Percentiles rank a stretch among this genome's conserved stretches.
These are phyloP conservation scores for Talaromyces sp. DNA, from an alignment of 2,329 filamentous ascomycete genomes.

Conservation along the genomic window DNA sequence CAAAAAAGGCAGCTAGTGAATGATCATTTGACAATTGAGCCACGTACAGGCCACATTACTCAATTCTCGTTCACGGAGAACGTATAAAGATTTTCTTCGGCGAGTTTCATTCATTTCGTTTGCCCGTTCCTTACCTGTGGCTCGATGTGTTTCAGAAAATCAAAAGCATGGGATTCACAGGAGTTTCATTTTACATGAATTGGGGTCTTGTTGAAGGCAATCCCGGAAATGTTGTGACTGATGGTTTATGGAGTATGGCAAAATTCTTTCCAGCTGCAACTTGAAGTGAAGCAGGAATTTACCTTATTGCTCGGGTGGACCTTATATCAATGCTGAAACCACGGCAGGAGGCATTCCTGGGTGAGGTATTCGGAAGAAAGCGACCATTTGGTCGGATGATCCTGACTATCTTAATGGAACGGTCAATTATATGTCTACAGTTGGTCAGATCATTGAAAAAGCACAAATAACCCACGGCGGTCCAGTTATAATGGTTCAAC, in stretches of 20 bases:
- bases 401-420: conserved; percentile 66
- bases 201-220: conserved; percentile 60
- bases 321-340: conserved; percentile 76
- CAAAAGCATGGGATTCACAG: conserved; percentile 74
- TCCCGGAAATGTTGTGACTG: conserved; percentile 65
- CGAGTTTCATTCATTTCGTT: conserved; percentile 69
- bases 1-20: too few species aligned
- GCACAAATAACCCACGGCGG: conserved; percentile 79
- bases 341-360: conserved; percentile 76
- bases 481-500: conserved; percentile 74
- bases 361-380: conserved; percentile 71
- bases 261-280: conserved; percentile 38
- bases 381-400: conserved; percentile 46
- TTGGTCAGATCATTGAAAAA: conserved; percentile 54
- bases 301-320: conserved; percentile 71
- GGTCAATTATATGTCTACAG: conserved; percentile 41
- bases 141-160: conserved; percentile 79
- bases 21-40: too few species aligned
- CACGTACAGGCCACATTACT: conserved; percentile 14
- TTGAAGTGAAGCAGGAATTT: conserved; percentile 54
- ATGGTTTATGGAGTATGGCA: conserved; percentile 68
- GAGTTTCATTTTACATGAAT: conserved; percentile 65
- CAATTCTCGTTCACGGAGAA: conserved; percentile 59
- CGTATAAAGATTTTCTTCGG: conserved; percentile 70
- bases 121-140: conserved; percentile 64